These are phyloP conservation scores for Chenopodium berlandieri DNA, from an alignment of 148 eudicot genomes.

Conservation along the genomic window DNA sequence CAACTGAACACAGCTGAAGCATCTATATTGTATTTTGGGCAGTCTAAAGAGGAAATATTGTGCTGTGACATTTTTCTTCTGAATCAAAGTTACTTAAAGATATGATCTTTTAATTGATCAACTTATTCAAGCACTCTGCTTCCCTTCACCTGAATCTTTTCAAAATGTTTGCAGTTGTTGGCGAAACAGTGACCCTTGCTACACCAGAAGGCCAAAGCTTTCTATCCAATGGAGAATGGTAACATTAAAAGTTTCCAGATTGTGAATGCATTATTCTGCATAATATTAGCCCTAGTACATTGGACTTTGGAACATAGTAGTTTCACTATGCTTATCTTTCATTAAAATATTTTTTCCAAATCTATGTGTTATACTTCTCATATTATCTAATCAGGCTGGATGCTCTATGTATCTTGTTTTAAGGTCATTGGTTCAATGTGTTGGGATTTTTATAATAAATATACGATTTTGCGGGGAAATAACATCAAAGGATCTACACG, in stretches of 20 bases:
- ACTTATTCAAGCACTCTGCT: not conserved
- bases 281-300: not conserved
- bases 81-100: not conserved
- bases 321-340: not conserved
- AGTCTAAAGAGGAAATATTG: not conserved
- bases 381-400: not conserved
- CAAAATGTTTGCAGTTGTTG: slow-evolving; percentile 57
- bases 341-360: not conserved
- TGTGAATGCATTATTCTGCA: not conserved
- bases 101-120: slow-evolving; percentile 4
- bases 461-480: too few relatives aligned
- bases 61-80: not conserved
- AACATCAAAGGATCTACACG: too few relatives aligned
- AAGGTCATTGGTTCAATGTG: not conserved
- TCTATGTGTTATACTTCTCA: not conserved
- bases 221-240: slow-evolving; percentile 98
- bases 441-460: too few relatives aligned
- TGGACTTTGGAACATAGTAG: not conserved
- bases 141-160: not conserved
- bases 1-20: not conserved
- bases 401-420: not conserved
- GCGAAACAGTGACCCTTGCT: slow-evolving; percentile 78
- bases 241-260: slow-evolving; percentile 19
- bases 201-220: slow-evolving; percentile 54
- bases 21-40: not conserved